Evolutionary conservation across 306 rosid genomes (phyloP), one percentile per base, ranked within the genome.

Genomic region (Rosa chinensis): DNA sequence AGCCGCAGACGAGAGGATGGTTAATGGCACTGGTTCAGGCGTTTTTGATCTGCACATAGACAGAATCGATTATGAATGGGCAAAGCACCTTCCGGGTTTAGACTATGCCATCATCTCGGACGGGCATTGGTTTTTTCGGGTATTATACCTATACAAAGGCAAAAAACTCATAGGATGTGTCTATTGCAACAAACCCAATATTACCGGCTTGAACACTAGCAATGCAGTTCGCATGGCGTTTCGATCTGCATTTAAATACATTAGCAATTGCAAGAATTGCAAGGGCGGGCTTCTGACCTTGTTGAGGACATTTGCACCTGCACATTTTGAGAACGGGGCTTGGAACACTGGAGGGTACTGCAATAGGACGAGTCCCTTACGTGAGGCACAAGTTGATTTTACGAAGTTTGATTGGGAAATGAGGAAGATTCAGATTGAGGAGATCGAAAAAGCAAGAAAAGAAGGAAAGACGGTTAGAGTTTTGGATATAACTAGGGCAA

Each of bases 301-400:
- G 20, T 1, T 92, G 47, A 95, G 99, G 89, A 95, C 98, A 1
- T 92, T 95, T 81, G 88, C 97, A 4, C 96, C 99, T 0, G 89
- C 99, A 0, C 99, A 95, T 55, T 92, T 92, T 58, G 97, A 92
- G 83, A 80, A 83, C 7, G 99, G 97, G 21, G 44, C 67, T 1
- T 95, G 99, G 98, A 84, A 95, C 86, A 87, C 85, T 0, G 98
- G 99, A 66, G 99, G 99, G 21, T 66, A 85, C 55, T 95, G 99
- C 53, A 92, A 95, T 6, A 82, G 90, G 70, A 92, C 99, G 4
- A 1, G 84, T 13, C 99, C 97, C 5, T 13, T 17, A 17, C 23
- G 74, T 10, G 87, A 85, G 63, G 73, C 35, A 0, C 86, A 86
- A 69, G 72, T 81, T 28, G 84, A 83, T 37, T 80, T 62, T 11